Evolutionary conservation across 768 basidiomycete species (phyloP).

Genomic region (Mycena polygramma): DNA sequence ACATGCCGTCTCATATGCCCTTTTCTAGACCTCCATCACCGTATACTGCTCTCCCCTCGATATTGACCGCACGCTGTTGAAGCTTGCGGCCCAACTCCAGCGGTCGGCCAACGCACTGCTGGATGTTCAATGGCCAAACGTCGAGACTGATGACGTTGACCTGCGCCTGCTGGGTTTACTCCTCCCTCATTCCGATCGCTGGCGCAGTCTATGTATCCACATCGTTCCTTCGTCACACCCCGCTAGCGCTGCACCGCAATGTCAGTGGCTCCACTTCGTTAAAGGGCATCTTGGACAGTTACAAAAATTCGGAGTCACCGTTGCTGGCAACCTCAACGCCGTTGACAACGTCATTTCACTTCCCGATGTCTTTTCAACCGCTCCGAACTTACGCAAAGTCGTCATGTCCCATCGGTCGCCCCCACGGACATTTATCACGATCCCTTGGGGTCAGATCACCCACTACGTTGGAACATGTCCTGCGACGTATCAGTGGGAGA

Average conservation of each 20-base stretch:
- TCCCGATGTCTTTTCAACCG: conserved; percentile 1
- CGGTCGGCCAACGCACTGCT: neutral
- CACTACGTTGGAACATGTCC: neutral
- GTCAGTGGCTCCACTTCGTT: neutral
- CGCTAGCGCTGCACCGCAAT: too few species aligned
- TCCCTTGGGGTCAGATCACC: conserved; percentile 11
- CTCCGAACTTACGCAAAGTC: conserved; percentile 3
- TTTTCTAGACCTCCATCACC: neutral
- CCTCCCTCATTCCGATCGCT: neutral
- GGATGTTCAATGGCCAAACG: neutral
- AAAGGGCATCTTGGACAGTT: neutral
- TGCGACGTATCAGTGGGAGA: neutral
- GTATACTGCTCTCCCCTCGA: neutral
- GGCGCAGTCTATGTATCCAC: too few species aligned
- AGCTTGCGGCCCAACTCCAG: neutral
- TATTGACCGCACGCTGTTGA: neutral
- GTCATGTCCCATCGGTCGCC: neutral
- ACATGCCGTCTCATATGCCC: neutral
- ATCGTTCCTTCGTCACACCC: too few species aligned
- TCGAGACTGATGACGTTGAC: neutral
- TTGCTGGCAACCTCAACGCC: neutral
- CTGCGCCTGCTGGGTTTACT: neutral
- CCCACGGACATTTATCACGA: neutral
- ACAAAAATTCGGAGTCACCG: neutral
- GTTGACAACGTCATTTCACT: neutral